Evolutionary conservation across 2,329 filamentous ascomycete species (phyloP), one percentile per base, ranked within the genome.

Genomic region (Ascochyta viciae-villosae): DNA sequence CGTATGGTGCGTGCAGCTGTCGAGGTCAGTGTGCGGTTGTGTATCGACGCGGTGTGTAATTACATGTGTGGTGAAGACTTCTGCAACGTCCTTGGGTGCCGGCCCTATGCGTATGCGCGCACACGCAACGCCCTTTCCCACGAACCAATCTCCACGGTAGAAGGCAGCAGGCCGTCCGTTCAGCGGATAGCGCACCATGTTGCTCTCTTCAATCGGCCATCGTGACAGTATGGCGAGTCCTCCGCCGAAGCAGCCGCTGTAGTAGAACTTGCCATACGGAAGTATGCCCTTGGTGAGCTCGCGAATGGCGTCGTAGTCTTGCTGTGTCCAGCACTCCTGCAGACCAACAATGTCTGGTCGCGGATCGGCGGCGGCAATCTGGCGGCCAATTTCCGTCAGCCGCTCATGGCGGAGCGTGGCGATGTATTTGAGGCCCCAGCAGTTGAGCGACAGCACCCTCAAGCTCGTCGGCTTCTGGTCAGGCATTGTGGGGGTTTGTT

Each of bases 141-240:
- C 93, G 71, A 88, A 98, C 92, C 94, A 98, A 76, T 98, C 94
- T 10, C 95, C 95, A 57, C 94, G 84, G 78, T 89, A 97, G 77
- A 98, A 96, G 4, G 94, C 94, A 9, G 92, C 94, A 6, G 95
- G 95, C 16, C 94, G 85, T 16, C 95, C 95, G 74, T 96, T 97
- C 49, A 99, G 83, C n/a, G 92, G 87, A 73, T 97, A 99, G 3
- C 82, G 83, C 64, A 87, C 83, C 92, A 98, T 96, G 68, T 84
- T 87, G 75, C 89, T 93, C 79, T 96, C 90, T 68, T 91, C 89
- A 62, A 99, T 92, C 22, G 94, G 93, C 92, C 92, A 98, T 82
- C 87, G 85, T 43, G 91, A 96, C 43, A 98, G 81, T 61, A 98
- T 95, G 51, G 87, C 95, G 38, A 99, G 82, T 1, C 95, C 95